These are phyloP conservation scores for Phialocephala sp. DNA, from an alignment of 2,329 filamentous ascomycete genomes.

Conservation along the genomic window DNA sequence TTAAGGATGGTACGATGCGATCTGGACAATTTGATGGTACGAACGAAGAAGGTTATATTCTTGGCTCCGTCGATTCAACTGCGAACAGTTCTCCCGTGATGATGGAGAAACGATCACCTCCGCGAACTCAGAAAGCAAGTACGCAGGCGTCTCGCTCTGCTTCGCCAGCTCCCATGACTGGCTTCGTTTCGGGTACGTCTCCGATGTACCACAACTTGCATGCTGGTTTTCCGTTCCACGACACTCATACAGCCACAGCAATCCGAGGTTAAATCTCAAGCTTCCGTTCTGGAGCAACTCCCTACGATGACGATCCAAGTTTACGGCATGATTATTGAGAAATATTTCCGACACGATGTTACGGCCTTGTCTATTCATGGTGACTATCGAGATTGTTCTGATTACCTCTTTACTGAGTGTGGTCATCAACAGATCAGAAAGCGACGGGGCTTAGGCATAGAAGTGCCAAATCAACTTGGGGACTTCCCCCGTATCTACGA, in stretches of 20 bases:
- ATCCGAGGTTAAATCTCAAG: constrained; percentile 41
- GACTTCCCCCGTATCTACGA: constrained; percentile 1
- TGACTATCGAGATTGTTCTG: constrained; percentile 21
- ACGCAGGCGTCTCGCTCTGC: constrained; percentile 47
- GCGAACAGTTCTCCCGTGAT: constrained; percentile 43
- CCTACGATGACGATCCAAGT: neutral
- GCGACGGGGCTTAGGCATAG: neutral
- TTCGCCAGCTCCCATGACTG: constrained; percentile 53
- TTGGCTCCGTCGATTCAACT: constrained; percentile 42
- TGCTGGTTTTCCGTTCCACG: constrained; percentile 43
- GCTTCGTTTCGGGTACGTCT: constrained; percentile 54
- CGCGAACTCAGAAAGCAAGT: constrained; percentile 37
- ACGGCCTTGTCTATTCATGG: constrained; percentile 17
- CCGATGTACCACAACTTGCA: constrained; percentile 44
- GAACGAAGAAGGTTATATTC: constrained; percentile 46
- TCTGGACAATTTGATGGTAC: constrained; percentile 52
- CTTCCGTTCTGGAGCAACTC: constrained; percentile 10
- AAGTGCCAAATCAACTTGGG: constrained; percentile 5
- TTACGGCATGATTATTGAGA: neutral
- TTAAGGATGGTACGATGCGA: constrained; percentile 54
- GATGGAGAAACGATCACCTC: constrained; percentile 36
- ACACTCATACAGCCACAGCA: constrained; percentile 45
- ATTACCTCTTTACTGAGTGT: constrained; percentile 42
- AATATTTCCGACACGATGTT: constrained; percentile 25
- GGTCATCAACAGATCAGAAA: constrained; percentile 24